Base-by-base conservation (phyloP, 2,329 filamentous ascomycete genomes). In the Blastomyces parvus region DNA sequence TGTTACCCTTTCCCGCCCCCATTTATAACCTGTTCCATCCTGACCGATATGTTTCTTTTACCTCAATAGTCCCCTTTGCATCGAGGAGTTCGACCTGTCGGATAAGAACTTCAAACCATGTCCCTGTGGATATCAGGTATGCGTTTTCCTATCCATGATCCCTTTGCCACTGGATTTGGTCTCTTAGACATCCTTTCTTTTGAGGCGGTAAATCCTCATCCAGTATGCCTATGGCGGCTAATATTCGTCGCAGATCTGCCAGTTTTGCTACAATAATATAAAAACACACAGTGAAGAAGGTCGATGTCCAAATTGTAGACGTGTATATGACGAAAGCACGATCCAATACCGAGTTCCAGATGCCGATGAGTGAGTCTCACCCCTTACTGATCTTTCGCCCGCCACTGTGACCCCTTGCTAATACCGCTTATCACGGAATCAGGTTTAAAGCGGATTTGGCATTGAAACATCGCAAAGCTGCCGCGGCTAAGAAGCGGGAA, bases 191-290 rank as follows among this genome's bases (percentile, higher is more conserved):
- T 22, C 19, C 13, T 27, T 33, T 42, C 44, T 40, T 38, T 53
- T 17, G 19, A 38, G 46, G n/a, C 25, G 27, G 22, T 60, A 27
- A 25, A 36, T 58, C 9, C 13, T 48, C 8, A 2, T 7, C 17
- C 25, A 30, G 25, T 22, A 5, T 38, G 33, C 22, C 56, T 9
- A 14, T 22, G 36, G 55, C 44, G 48, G 58, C 38, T 60, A 52
- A 61, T 63, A 48, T 46, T 56, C 61, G 36, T 27, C 48, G 17
- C 71, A 97, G 92, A 93, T 99, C 75, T 99, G 94, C 78, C 95
- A 99, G 81, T 99, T 99, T 79, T 99, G 94, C 80, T 99, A 93
- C 81, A 97, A 99, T 79, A 99, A 97, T 76, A 95, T 99, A 76
- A 96, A 95, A 79, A 96, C 89, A 70, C 97, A 97, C 71, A 91